Evolutionary conservation across 164 flowering plant species (phyloP), one percentile per base, ranked within the genome.

Genomic region (Vitis cinerea): DNA sequence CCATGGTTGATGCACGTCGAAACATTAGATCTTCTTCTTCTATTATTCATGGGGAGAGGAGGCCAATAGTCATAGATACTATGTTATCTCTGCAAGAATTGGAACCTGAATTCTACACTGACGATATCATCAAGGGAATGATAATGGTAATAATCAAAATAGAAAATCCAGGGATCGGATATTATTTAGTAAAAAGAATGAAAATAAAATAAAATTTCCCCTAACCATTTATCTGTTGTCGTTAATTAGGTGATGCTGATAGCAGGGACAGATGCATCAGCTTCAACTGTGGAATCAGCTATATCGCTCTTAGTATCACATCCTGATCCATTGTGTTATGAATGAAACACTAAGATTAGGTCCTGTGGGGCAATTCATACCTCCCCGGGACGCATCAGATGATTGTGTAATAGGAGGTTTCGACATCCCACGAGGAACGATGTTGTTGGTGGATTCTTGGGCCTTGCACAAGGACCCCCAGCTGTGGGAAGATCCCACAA

Each of bases 261-360:
- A 0, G 88, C 85, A 7, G 91, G 91, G 50, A 73, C 80, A n/a
- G 87, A 83, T 5, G 82, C 88, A 3, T 66, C 87, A 19, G 19
- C 78, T 0, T 14, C 16, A 0, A 79, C 86, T 0, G 27, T 80
- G 64, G 86, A 82, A 70, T 83, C 83, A 82, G 87, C 87, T 15
- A 71, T 85, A 73, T 71, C 88, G 3, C 87, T 83, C 48, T 78
- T 87, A 3, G 65, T 84, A 5, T 76, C 72, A 61, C 71, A 84
- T 57, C 84, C 88, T 0, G 78, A 77, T 69, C 14, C 59, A 51
- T 1, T 50, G 47, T 63, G n/a, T 61, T 3, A 61, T 69, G 2
- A 48, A 59, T 11, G 66, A 69, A 64, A 69, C 72, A n/a, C 16
- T 61, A 12, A 8, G 72, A 9, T 37, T 61, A 10, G 62, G 27